Evolutionary conservation across 176 grass and related monocot species (phyloP), one percentile per base, ranked within the genome.

Genomic region (Chrysopogon serrulatus): DNA sequence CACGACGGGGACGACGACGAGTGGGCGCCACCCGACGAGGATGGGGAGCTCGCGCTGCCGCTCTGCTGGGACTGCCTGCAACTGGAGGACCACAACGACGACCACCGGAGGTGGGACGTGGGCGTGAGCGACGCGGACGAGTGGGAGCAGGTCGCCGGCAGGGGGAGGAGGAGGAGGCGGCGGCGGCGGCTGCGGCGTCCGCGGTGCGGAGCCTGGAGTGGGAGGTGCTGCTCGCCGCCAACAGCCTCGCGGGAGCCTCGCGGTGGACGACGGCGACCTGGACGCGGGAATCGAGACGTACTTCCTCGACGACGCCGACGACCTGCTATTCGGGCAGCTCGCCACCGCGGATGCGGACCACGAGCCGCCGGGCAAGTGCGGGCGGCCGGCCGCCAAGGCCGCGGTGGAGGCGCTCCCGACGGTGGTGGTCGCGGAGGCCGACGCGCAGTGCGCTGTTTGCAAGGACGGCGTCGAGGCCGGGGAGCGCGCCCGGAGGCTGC

Each of bases 211-310:
- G 90, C 82, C 83, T 95, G 26, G 89, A 90, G 72, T 94, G 86
- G 91, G 96, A 99, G 87, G 85, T 96, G 74, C 91, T 96, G 71
- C 44, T 96, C 45, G 91, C 91, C 13, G 81, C 89, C 45, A 92
- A 94, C 66, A 94, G 65, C 74, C 72, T 90, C 32, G 93, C 32
- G 93, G 86, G 28, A 45, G 77, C 66, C 59, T 81, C 30, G 65
- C 49, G 28, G 79, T 90, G 35, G 84, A 86, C 31, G 86, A 86
- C 64, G 85, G 70, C 62, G 85, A 65, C 39, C 43, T 80, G 43
- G 78, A 77, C 72, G 71, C 36, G 10, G 88, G 86, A 17, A 34
- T 86, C 69, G 93, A 90, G 23, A 79, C 87, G 26, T 95, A 86
- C 72, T 88, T 90, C 66, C 69, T 95, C 56, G 87, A 92, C 83